Evolutionary conservation across 1,284 basidiomycete genomes (phyloP), one percentile per base, ranked within the genome.

Genomic region (Austroboletus rostrupii): DNA sequence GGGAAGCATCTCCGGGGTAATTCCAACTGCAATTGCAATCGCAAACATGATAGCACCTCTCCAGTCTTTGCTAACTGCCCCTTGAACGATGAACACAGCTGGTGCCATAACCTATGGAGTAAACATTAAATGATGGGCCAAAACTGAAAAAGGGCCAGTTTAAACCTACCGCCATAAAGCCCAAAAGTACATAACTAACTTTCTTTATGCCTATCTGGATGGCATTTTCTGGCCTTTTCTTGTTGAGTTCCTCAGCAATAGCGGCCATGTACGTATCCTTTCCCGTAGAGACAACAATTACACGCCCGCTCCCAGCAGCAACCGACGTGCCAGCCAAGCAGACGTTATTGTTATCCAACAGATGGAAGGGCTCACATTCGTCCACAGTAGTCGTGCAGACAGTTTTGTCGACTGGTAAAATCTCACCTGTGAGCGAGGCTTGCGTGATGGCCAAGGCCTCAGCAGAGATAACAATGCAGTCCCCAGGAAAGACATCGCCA

Each of bases 241-340:
- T 65, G n/a, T 65, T 67, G 29, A 65, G 63, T 35, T 65, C 63
- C 23, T 65, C 59, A 3, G 63, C 66, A n/a, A 65, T 65, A 35
- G 64, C 51, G 48, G 63, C 63, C 66, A 64, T 67, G 47, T 69
- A 65, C 11, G 63, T 65, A 44, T 69, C 54, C 31, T 56, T 56
- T 31, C 65, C 63, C 7, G 63, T 69, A 35, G 60, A 63, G 26
- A 69, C 52, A 28, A 69, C 64, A 3, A 65, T 5, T 3, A 50
- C 67, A 7, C 66, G 58, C 5, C 65, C 63, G 16, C 61, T 65
- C 26, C 63, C 63, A 16, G 63, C 48, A 29, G 66, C 52, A 29
- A 68, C 63, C 3, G 63, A 65, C 17, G 64, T 69, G 3, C 63
- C 67, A 32, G 64, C 67, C 50, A 65, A 53, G 35, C 63, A 65